These are phyloP conservation scores for Ephemerocybe angulata DNA, from an alignment of 768 basidiomycete species.

Conservation along the genomic window DNA sequence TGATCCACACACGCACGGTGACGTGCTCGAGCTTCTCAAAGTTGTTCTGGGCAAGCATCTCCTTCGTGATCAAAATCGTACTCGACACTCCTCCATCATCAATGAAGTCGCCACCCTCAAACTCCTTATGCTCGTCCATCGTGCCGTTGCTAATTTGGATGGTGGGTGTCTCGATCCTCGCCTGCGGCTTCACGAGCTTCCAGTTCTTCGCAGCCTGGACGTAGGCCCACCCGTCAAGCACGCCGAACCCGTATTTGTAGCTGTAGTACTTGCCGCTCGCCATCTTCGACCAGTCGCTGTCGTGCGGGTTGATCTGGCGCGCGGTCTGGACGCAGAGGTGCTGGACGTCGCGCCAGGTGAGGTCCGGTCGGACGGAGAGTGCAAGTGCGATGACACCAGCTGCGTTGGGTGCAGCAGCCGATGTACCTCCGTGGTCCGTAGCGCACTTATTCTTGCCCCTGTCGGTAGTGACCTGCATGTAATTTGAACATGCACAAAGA, in stretches of 20 bases:
- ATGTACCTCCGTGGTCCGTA: constrained; percentile 85
- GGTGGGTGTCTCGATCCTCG: constrained; percentile 77
- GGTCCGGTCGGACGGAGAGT: constrained; percentile 83
- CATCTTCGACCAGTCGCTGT: constrained; percentile 91
- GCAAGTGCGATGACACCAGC: constrained; percentile 91
- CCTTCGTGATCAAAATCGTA: constrained; percentile 59
- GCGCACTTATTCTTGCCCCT: constrained; percentile 80
- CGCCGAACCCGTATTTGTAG: constrained; percentile 96
- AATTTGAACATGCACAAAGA: constrained; percentile 10
- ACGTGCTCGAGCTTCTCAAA: constrained; percentile 89
- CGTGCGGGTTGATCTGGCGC: constrained; percentile 74
- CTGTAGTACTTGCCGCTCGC: constrained; percentile 56
- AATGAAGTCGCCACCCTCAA: constrained; percentile 65
- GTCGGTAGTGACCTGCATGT: constrained; percentile 83
- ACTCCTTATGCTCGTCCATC: constrained; percentile 49
- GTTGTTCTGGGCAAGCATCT: constrained; percentile 67
- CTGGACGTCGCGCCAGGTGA: constrained; percentile 97
- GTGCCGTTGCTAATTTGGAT: constrained; percentile 60
- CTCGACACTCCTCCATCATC: constrained; percentile 56
- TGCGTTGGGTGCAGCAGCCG: constrained; percentile 94
- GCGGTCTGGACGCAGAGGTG: constrained; percentile 78
- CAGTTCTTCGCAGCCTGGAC: constrained; percentile 77
- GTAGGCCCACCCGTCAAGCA: constrained; percentile 71
- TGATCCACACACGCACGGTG: constrained; percentile 88
- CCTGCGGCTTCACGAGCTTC: constrained; percentile 88